Evolutionary conservation across 2,329 filamentous ascomycete species (phyloP), one percentile per base, ranked within the genome.

Genomic region (Colletotrichum camelliae): DNA sequence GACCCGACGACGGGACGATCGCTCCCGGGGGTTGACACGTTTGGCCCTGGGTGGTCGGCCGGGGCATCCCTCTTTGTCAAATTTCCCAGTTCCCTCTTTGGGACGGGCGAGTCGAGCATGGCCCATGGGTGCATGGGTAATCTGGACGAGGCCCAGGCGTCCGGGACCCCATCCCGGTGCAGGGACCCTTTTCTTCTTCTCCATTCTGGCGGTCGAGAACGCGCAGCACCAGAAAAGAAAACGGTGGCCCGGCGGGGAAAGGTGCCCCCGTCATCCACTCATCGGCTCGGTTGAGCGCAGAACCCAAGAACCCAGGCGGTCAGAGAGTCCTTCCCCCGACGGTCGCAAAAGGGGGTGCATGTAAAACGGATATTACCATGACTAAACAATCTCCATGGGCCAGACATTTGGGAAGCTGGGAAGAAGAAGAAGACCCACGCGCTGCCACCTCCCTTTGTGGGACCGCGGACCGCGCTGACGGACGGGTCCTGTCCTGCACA

Each of bases 21-120:
- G 73, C 67, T 75, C 39, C 73, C 70, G 73, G 68, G 52, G 37
- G 62, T 72, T 75, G 62, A 75, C 68, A 74, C 61, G 72, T 55
- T 66, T 57, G 52, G 72, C 31, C 39, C 68, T 69, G 43, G 43
- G 10, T 13, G 43, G n/a, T 21, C 43, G 43, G 68, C 72, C 24
- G 68, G 72, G 69, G n/a, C 33, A 75, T 68, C 69, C 73, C 69
- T 37, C 31, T 72, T 72, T 33, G 27, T 64, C 52, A 75, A 60
- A 62, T 61, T 52, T 52, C 29, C 35, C 58, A 55, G 33, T 72
- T 55, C 18, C n/a, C 13, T 65, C 58, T 29, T 12, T 21, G 31
- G 21, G 29, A 52, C 16, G n/a, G 18, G 43, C 43, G 43, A 52
- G 43, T 52, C 10, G 43, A 52, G n/a, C 43, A 48, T 48, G 39